A percentile compares a stretch with the other conserved stretches of the same genome.
These are phyloP conservation scores for Psilocybe subaeruginosa DNA, from an alignment of 768 basidiomycete genomes.

Conservation along the genomic window DNA sequence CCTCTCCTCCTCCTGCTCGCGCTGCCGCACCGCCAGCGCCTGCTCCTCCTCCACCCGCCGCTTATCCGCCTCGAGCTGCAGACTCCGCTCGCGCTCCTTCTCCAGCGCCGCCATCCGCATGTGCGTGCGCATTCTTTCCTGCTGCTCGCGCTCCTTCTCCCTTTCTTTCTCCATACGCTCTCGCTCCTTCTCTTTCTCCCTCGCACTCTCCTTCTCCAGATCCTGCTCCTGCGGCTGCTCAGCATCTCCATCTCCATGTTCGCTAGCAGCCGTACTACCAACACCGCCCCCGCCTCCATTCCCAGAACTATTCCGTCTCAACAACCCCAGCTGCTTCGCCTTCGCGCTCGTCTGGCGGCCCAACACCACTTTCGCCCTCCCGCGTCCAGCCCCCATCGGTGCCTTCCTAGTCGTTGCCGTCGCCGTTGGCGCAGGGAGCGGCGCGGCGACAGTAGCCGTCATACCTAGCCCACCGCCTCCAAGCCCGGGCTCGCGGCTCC, in stretches of 20 bases:
- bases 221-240: slow-evolving; percentile 10
- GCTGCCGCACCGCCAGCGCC: not conserved
- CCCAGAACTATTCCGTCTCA: slow-evolving; percentile 15
- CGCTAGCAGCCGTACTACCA: no score
- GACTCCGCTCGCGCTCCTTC: slow-evolving; percentile 12
- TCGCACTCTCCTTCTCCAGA: slow-evolving; percentile 19
- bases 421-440: not conserved
- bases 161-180: not conserved
- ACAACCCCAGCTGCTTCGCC: not conserved
- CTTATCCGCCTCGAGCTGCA: slow-evolving; percentile 10
- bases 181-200: slow-evolving; percentile 11
- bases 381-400: not conserved
- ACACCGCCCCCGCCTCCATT: not conserved
- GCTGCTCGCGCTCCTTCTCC: slow-evolving; percentile 4
- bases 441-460: slow-evolving; percentile 2
- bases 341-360: slow-evolving; percentile 2
- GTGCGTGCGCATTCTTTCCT: not conserved
- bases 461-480: slow-evolving; percentile 8
- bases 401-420: slow-evolving; percentile 1
- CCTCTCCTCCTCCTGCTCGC: slow-evolving; percentile 2
- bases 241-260: not conserved
- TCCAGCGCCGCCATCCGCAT: slow-evolving; percentile 1
- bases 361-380: slow-evolving; percentile 7
- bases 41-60: slow-evolving; percentile 15
- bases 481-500: slow-evolving; percentile 16